A percentile compares a stretch with the other conserved stretches of the same genome.
These are phyloP conservation scores for Fusarium miscanthi DNA, from an alignment of 2,329 filamentous ascomycete genomes.

Conservation along the genomic window DNA sequence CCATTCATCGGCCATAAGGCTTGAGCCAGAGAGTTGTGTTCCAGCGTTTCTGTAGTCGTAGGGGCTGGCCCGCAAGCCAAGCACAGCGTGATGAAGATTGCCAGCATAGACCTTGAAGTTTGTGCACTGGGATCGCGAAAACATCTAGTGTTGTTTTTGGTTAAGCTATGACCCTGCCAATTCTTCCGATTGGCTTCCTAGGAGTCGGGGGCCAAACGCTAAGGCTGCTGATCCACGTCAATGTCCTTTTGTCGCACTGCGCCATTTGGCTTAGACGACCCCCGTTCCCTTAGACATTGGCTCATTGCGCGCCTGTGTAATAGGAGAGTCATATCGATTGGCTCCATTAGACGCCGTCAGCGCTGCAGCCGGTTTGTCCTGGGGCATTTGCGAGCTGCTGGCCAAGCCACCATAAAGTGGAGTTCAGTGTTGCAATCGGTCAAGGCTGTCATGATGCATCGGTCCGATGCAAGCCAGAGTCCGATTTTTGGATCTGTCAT, in stretches of 20 bases:
- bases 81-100: slow-evolving; percentile 34
- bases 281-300: slow-evolving; percentile 20
- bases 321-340: slow-evolving; percentile 39
- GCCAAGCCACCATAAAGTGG: slow-evolving; percentile 32
- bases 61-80: slow-evolving; percentile 27
- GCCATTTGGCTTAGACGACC: slow-evolving; percentile 33
- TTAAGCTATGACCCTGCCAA: slow-evolving; percentile 40
- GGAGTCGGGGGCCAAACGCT: slow-evolving; percentile 38
- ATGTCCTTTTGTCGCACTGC: slow-evolving; percentile 48
- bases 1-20: slow-evolving; percentile 1
- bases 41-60: slow-evolving; percentile 2
- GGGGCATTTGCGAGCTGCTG: slow-evolving; percentile 30
- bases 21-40: slow-evolving; percentile 7
- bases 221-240: slow-evolving; percentile 47
- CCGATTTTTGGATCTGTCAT: slow-evolving; percentile 21
- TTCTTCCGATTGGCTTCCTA: slow-evolving; percentile 48
- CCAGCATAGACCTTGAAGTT: slow-evolving; percentile 40
- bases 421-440: slow-evolving; percentile 21
- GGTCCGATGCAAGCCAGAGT: slow-evolving; percentile 23
- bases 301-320: slow-evolving; percentile 39
- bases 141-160: slow-evolving; percentile 24
- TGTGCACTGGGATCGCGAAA: slow-evolving; percentile 18
- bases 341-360: slow-evolving; percentile 48
- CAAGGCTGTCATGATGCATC: slow-evolving; percentile 28
- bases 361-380: slow-evolving; percentile 13